Conservation (phyloP, 257 asterid genomes). For the Paulownia fortunei region DNA sequence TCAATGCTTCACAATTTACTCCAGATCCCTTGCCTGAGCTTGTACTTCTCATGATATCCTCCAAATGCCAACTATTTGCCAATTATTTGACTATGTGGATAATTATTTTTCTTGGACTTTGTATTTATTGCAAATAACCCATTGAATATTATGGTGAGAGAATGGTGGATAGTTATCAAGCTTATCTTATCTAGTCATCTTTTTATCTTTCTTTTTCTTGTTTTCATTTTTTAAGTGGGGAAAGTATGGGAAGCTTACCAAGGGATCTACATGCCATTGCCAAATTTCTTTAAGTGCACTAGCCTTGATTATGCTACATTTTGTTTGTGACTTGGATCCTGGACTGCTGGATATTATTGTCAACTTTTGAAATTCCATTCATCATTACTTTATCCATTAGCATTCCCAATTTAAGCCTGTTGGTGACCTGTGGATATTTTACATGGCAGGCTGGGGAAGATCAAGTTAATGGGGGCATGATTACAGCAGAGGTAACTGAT, state of each 20-base stretch:
- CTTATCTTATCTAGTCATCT: neutral
- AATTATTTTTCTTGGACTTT: neutral
- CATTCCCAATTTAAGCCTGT: slow-evolving; percentile 16
- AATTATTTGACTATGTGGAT: neutral
- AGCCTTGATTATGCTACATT: neutral
- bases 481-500: slow-evolving; percentile 61
- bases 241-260: neutral
- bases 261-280: slow-evolving; percentile 8
- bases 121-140: neutral
- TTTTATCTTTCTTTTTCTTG: neutral
- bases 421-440: slow-evolving; percentile 28
- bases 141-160: neutral
- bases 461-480: slow-evolving; percentile 61
- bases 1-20: neutral
- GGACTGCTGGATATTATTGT: neutral
- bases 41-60: neutral
- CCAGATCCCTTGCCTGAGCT: neutral
- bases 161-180: neutral
- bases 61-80: neutral
- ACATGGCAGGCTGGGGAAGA: slow-evolving; percentile 61
- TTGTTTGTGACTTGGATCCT: neutral
- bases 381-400: neutral
- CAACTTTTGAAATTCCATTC: neutral
- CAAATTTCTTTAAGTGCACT: neutral
- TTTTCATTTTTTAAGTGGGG: neutral